Evolutionary conservation across 805 yeast genomes (phyloP).

Genomic region (Metschnikowia rubicola): DNA sequence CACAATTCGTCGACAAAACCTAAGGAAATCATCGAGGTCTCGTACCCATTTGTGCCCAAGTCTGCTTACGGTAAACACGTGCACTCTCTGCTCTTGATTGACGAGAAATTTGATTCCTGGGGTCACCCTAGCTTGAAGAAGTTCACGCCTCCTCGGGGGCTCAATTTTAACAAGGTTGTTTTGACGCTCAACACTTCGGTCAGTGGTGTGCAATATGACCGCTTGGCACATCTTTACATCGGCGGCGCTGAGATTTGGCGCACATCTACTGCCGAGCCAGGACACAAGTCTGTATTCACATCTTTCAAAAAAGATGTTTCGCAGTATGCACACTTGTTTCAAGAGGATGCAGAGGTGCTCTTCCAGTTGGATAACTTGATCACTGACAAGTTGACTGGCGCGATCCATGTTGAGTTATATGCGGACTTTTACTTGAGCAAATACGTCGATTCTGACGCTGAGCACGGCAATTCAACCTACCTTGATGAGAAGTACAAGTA

Average conservation of each 20-base stretch:
- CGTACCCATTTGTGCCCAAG: conserved; percentile 26
- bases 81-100: conserved; percentile 37
- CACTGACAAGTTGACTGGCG: conserved; percentile 55
- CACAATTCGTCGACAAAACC: background rate
- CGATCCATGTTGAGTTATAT: conserved; percentile 49
- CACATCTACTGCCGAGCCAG: conserved; percentile 64
- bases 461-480: background rate
- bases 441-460: background rate
- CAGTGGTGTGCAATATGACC: conserved; percentile 55
- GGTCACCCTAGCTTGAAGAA: conserved; percentile 47
- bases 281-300: conserved; percentile 42
- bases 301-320: conserved; percentile 62
- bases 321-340: conserved; percentile 49
- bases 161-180: conserved; percentile 51
- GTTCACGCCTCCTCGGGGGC: conserved; percentile 41
- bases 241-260: conserved; percentile 74
- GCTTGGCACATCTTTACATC: conserved; percentile 61
- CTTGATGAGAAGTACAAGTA: conserved; percentile 17
- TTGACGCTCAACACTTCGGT: conserved; percentile 54
- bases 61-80: conserved; percentile 32
- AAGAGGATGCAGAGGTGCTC: conserved; percentile 37
- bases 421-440: conserved; percentile 44
- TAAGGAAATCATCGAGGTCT: conserved; percentile 25
- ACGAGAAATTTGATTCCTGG: conserved; percentile 58
- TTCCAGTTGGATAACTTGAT: conserved; percentile 64